Evolutionary conservation across 768 basidiomycete species (phyloP).

Genomic region (Collybiopsis luxurians): DNA sequence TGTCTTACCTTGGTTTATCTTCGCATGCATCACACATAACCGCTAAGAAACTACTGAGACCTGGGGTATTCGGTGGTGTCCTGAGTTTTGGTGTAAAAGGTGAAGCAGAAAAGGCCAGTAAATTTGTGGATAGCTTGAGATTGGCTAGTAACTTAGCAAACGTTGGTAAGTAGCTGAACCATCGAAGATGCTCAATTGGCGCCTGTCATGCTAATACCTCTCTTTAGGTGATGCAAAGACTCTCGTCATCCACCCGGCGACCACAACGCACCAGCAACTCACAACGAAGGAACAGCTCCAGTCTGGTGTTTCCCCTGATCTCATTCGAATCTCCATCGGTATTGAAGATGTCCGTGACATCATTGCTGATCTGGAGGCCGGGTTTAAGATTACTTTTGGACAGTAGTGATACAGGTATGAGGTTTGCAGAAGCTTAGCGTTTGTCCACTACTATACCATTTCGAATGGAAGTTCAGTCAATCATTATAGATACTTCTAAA

Average conservation of each 20-base stretch:
- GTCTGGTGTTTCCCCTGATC: slow-evolving; percentile 20
- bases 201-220: background rate
- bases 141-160: slow-evolving; percentile 35
- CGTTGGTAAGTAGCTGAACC: slow-evolving; percentile 22
- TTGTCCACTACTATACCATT: no score
- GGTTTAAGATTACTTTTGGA: slow-evolving; percentile 23
- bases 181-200: background rate
- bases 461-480: no score
- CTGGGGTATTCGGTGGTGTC: slow-evolving; percentile 32
- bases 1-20: slow-evolving; percentile 36
- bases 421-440: no score
- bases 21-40: slow-evolving; percentile 31
- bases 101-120: slow-evolving; percentile 23
- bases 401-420: no score
- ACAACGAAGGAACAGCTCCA: slow-evolving; percentile 42
- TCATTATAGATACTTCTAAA: no score
- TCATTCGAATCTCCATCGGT: slow-evolving; percentile 30
- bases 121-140: slow-evolving; percentile 35
- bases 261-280: slow-evolving; percentile 61
- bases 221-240: slow-evolving; percentile 57
- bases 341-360: slow-evolving; percentile 45
- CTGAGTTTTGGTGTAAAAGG: slow-evolving; percentile 37
- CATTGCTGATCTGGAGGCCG: slow-evolving; percentile 42
- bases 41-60: slow-evolving; percentile 27
- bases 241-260: slow-evolving; percentile 56